Evolutionary conservation across 495 filamentous ascomycete genomes (phyloP).

Genomic region (Beverwykella pulmonaria): DNA sequence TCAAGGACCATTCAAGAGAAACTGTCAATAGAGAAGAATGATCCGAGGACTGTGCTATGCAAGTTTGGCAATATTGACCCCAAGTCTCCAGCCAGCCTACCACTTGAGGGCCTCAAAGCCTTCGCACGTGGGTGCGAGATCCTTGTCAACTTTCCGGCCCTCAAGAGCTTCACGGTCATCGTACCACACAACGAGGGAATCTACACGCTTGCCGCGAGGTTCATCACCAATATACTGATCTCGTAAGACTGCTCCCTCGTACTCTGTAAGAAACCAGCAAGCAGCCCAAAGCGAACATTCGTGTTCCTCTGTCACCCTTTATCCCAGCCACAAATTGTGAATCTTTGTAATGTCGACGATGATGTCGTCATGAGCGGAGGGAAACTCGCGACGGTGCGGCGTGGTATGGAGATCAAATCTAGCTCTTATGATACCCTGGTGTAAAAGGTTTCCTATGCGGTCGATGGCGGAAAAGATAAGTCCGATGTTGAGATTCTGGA

Average conservation of each 20-base stretch:
- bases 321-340: background rate
- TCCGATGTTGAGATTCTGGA: background rate
- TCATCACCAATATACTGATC: background rate
- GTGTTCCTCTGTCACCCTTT: background rate
- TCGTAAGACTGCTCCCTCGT: background rate
- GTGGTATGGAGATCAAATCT: background rate
- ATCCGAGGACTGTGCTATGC: background rate
- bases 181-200: background rate
- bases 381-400: background rate
- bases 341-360: background rate
- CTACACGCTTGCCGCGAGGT: background rate
- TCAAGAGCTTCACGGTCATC: background rate
- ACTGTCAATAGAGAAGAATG: background rate
- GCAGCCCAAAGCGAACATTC: background rate
- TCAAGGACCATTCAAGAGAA: background rate
- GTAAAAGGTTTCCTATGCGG: background rate
- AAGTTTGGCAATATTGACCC: background rate
- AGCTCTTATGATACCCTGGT: background rate
- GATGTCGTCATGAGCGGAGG: slow-evolving; percentile 3
- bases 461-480: slow-evolving; percentile 13
- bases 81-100: background rate
- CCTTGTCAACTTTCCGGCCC: background rate
- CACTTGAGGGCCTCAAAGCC: background rate
- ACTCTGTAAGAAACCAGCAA: background rate
- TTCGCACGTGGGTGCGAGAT: background rate